Conservation (phyloP, 371 early-diverging fungal species). For the Blakeslea trispora region DNA sequence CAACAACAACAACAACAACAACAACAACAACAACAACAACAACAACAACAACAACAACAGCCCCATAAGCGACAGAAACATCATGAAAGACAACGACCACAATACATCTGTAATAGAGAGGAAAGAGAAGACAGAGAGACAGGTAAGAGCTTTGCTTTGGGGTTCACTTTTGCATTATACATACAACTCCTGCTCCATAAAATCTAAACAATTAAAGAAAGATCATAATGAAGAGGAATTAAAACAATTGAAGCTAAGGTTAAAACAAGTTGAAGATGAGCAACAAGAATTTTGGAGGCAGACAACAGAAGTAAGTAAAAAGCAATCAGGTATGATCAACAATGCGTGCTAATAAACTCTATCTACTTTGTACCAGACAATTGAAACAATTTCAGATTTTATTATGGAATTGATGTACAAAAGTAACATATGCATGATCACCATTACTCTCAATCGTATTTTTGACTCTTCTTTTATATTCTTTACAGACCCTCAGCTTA, state of each 20-base stretch:
- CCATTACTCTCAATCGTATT: no score
- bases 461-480: no score
- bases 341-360: no score
- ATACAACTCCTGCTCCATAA: no score
- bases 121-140: background rate
- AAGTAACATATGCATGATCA: background rate
- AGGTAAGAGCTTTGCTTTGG: background rate
- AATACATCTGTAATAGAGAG: no score
- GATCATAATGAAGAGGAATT: background rate
- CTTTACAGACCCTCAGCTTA: no score
- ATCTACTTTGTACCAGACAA: slow-evolving; percentile 1
- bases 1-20: no score
- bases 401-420: background rate
- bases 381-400: slow-evolving; percentile 1
- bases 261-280: background rate
- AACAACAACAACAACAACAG: no score
- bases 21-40: no score
- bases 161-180: no score
- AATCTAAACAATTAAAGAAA: background rate
- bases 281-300: slow-evolving; percentile 3
- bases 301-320: background rate
- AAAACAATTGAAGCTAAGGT: background rate
- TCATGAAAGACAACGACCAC: no score
- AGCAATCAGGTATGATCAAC: slow-evolving; percentile 4
- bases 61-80: no score